Evolutionary conservation across 495 filamentous ascomycete genomes (phyloP).

Genomic region (Xylaria acuta): DNA sequence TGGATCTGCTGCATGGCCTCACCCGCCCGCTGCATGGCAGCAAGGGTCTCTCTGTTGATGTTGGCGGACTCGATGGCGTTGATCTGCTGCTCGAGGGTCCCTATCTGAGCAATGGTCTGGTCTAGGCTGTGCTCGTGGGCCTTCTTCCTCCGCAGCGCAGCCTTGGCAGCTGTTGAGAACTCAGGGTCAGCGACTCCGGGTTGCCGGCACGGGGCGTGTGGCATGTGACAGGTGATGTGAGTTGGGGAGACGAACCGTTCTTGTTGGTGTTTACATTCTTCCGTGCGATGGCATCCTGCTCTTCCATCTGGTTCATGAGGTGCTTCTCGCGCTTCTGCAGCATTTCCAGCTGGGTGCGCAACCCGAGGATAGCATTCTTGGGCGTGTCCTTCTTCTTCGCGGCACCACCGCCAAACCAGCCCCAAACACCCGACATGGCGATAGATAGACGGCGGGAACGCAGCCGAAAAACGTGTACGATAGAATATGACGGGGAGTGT

Average conservation of each 20-base stretch:
- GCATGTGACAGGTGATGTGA: conserved; percentile 20
- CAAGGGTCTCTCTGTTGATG: conserved; percentile 95
- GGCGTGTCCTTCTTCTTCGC: conserved; percentile 88
- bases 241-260: conserved; percentile 65
- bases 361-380: conserved; percentile 92
- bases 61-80: conserved; percentile 97
- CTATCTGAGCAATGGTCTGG: conserved; percentile 86
- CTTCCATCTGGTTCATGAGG: conserved; percentile 86
- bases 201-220: conserved; percentile 18
- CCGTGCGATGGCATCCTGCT: conserved; percentile 90
- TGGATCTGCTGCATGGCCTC: conserved; percentile 93
- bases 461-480: not conserved
- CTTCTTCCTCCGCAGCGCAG: conserved; percentile 95
- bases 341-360: conserved; percentile 93
- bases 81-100: conserved; percentile 92
- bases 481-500: not conserved
- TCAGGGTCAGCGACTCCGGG: conserved; percentile 6
- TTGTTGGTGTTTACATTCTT: conserved; percentile 92
- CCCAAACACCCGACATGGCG: conserved; percentile 72
- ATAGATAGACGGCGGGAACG: conserved; percentile 26
- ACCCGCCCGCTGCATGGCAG: conserved; percentile 89
- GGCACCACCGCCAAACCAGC: conserved; percentile 82
- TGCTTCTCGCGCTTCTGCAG: conserved; percentile 95
- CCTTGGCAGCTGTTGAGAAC: conserved; percentile 72
- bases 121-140: conserved; percentile 86